Conservation (phyloP, 805 yeast genomes). For the Monosporozyma aquatica region DNA sequence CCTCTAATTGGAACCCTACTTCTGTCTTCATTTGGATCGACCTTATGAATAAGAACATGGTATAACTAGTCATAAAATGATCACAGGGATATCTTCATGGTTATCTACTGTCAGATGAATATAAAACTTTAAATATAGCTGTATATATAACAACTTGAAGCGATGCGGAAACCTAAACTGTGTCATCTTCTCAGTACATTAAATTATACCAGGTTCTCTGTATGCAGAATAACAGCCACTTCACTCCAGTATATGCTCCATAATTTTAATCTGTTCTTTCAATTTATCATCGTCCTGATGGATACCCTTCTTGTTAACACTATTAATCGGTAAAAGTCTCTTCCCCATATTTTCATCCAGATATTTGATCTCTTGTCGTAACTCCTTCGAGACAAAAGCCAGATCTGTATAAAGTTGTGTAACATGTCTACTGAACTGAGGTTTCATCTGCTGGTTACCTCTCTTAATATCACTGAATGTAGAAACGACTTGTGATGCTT, state of each 20-base stretch:
- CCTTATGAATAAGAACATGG: no score
- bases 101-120: no score
- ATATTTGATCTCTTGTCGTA: constrained; percentile 22
- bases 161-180: no score
- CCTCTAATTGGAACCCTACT: no score
- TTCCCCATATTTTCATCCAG: constrained; percentile 27
- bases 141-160: no score
- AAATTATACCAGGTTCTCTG: no score
- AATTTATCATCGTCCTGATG: constrained; percentile 30
- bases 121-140: no score
- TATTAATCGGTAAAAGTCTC: constrained; percentile 24
- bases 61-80: no score
- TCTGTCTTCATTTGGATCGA: no score
- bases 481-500: constrained; percentile 26
- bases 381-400: constrained; percentile 16
- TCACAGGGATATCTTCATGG: no score
- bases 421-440: constrained; percentile 24
- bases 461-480: constrained; percentile 26
- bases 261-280: constrained; percentile 18
- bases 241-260: constrained; percentile 5
- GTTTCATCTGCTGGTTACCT: constrained; percentile 23
- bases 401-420: constrained; percentile 20
- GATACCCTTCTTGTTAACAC: constrained; percentile 25
- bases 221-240: not conserved
- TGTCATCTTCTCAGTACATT: no score